A percentile compares a stretch with the other conserved stretches of the same genome.
These are phyloP conservation scores for Fusarium tuaranense DNA, from an alignment of 2,329 filamentous ascomycete genomes.

Conservation along the genomic window DNA sequence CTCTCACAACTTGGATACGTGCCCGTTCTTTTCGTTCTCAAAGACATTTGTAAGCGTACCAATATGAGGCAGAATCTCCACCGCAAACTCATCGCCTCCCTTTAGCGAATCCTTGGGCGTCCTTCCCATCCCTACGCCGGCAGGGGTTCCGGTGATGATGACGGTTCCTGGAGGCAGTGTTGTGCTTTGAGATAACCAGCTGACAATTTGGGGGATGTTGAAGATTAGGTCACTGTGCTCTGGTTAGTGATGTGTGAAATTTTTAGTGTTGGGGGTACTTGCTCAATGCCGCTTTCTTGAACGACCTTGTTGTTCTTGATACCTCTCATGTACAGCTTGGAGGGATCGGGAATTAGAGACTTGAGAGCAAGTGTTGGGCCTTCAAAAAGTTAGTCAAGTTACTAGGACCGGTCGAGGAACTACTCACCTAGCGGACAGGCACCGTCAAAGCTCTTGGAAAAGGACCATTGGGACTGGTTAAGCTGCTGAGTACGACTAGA, in stretches of 20 bases:
- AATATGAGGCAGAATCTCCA: conserved; percentile 57
- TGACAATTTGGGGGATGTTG: conserved; percentile 67
- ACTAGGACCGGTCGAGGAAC: not conserved
- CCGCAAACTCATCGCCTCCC: conserved; percentile 69
- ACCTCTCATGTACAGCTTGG: conserved; percentile 65
- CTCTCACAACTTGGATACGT: conserved; percentile 23
- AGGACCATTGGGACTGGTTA: conserved; percentile 50
- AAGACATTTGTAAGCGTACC: conserved; percentile 55
- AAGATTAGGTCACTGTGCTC: conserved; percentile 69
- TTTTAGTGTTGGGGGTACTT: conserved; percentile 22
- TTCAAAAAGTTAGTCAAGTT: conserved; percentile 14
- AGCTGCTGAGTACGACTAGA: conserved; percentile 53
- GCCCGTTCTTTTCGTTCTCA: conserved; percentile 38
- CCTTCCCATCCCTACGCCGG: conserved; percentile 77
- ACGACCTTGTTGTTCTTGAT: conserved; percentile 63
- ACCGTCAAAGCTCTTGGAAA: conserved; percentile 70
- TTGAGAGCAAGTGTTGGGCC: conserved; percentile 76
- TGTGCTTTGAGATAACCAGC: conserved; percentile 70
- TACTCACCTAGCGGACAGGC: conserved; percentile 59
- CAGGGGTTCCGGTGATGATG: conserved; percentile 75
- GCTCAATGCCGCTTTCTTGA: conserved; percentile 40
- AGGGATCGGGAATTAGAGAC: conserved; percentile 67
- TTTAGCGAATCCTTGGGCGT: conserved; percentile 75
- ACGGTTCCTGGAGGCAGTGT: conserved; percentile 72
- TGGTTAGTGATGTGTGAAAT: not conserved